phyloP scores from a whole-genome alignment of 306 rosid genomes.

The Vigna unguiculata region DNA sequence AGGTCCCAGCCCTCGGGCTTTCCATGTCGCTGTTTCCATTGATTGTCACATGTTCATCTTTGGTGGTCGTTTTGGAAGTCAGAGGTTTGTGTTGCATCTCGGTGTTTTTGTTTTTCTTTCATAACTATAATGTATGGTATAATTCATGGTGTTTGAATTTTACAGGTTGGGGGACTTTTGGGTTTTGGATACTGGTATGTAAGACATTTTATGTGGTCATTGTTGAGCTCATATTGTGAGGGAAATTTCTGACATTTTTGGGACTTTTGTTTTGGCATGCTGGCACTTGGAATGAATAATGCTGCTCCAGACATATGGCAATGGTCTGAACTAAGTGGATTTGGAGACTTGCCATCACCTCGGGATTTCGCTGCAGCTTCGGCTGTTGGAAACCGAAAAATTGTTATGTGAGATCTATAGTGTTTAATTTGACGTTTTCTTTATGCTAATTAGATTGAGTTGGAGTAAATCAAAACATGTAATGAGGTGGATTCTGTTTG shows the following conservation, averaged over 20 bases:
- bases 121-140: not conserved
- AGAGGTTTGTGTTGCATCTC: conserved; percentile 59
- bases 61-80: conserved; percentile 90
- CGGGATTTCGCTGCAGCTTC: conserved; percentile 96
- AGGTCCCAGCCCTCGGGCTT: conserved; percentile 91
- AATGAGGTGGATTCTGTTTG: conserved; percentile 34
- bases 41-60: conserved; percentile 97
- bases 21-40: conserved; percentile 88
- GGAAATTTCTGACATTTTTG: conserved; percentile 14
- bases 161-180: conserved; percentile 98
- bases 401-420: conserved; percentile 73
- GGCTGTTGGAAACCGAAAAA: conserved; percentile 87
- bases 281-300: conserved; percentile 33
- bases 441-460: conserved; percentile 3
- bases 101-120: not conserved
- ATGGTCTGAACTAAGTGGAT: conserved; percentile 95
- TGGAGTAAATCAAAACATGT: conserved; percentile 33
- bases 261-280: conserved; percentile 33
- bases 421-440: conserved; percentile 5
- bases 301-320: conserved; percentile 89
- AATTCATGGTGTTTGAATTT: conserved; percentile 41
- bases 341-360: conserved; percentile 93
- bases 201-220: conserved; percentile 36
- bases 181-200: conserved; percentile 93
- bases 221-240: conserved; percentile 18